Evolutionary conservation across 2,329 filamentous ascomycete genomes (phyloP).

Genomic region (Periconia digitata): DNA sequence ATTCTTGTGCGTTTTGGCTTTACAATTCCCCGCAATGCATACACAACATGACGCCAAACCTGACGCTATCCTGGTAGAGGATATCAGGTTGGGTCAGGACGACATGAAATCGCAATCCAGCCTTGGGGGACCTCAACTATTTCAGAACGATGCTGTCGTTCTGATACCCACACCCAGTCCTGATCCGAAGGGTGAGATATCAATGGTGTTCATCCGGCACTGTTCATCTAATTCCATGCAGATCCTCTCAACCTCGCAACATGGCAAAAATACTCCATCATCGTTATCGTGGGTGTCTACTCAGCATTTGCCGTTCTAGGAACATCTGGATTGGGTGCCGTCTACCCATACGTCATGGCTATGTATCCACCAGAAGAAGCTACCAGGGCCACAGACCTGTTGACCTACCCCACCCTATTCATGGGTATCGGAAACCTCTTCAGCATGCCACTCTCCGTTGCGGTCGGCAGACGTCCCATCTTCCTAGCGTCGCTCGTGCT

Average conservation of each 20-base stretch:
- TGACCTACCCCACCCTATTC: constrained; percentile 16
- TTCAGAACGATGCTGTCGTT: too few species aligned
- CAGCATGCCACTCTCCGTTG: constrained; percentile 12
- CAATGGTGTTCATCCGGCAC: too few species aligned
- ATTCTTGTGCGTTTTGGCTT: too few species aligned
- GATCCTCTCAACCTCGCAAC: constrained; percentile 10
- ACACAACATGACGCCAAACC: too few species aligned
- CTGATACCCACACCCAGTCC: too few species aligned
- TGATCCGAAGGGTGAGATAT: too few species aligned
- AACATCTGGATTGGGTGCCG: constrained; percentile 8
- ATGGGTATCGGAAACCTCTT: constrained; percentile 15
- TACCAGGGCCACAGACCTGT: constrained; percentile 9
- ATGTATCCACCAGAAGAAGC: constrained; percentile 8
- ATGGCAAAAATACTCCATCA: constrained; percentile 6
- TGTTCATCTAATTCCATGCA: not conserved
- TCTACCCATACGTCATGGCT: constrained; percentile 8
- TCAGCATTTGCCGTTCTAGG: constrained; percentile 7
- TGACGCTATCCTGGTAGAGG: too few species aligned
- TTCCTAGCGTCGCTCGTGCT: constrained; percentile 10
- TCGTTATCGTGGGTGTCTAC: constrained; percentile 9
- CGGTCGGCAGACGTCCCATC: constrained; percentile 13
- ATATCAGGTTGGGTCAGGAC: too few species aligned
- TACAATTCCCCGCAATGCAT: too few species aligned
- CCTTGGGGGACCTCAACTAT: too few species aligned
- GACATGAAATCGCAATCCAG: too few species aligned